A percentile compares a stretch with the other conserved stretches of the same genome.
These are phyloP conservation scores for Thinopyrum elongatum DNA, from an alignment of 176 grass and related monocot genomes.

Conservation along the genomic window DNA sequence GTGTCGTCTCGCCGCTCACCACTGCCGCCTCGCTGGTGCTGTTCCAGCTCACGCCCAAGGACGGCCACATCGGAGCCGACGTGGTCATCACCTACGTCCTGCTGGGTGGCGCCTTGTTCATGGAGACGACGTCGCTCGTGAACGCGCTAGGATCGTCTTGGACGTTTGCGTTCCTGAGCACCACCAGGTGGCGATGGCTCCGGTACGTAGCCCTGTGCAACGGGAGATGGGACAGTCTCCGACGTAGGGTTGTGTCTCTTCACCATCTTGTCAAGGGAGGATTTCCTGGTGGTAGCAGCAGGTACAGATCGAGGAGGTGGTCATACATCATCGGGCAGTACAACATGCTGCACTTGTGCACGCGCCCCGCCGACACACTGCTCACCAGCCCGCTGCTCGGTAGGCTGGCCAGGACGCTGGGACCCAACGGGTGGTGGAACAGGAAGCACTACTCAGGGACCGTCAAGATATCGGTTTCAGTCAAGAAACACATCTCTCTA, in stretches of 20 bases:
- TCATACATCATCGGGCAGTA: conserved; percentile 8
- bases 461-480: not conserved
- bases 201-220: no score
- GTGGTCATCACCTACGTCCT: no score
- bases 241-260: not conserved
- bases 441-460: not conserved
- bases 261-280: not conserved
- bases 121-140: no score
- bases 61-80: no score
- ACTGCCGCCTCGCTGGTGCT: no score
- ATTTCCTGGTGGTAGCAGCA: not conserved
- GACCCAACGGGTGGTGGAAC: not conserved
- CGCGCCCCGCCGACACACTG: not conserved
- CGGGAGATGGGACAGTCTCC: not conserved
- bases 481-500: not conserved
- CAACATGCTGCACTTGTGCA: conserved; percentile 10
- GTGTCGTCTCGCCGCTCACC: no score
- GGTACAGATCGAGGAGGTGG: not conserved
- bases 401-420: not conserved
- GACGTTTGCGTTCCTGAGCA: no score
- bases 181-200: no score
- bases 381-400: not conserved
- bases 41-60: no score
- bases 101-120: no score
- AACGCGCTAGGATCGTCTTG: no score